These are phyloP conservation scores for Cercospora berteroae DNA, from an alignment of 2,329 filamentous ascomycete genomes.

Conservation along the genomic window DNA sequence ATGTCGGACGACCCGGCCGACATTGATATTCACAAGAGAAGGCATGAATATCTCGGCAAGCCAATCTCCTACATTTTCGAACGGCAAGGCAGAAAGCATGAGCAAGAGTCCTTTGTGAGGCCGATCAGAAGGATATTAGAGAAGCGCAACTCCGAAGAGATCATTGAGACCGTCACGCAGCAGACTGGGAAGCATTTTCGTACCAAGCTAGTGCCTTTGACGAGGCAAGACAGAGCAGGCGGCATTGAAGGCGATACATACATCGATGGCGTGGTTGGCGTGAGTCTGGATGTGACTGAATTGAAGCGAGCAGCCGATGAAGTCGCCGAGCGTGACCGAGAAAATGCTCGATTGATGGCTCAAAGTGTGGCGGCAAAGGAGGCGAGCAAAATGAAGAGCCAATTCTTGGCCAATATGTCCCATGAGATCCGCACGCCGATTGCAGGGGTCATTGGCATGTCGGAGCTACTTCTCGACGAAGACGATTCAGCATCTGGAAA, in stretches of 20 bases:
- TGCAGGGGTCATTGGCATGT: slow-evolving; percentile 77
- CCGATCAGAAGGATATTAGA: slow-evolving; percentile 64
- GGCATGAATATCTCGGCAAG: slow-evolving; percentile 50
- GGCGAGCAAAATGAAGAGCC: slow-evolving; percentile 74
- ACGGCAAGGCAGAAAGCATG: slow-evolving; percentile 31
- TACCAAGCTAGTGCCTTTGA: slow-evolving; percentile 67
- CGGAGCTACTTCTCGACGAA: slow-evolving; percentile 69
- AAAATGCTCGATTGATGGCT: slow-evolving; percentile 68
- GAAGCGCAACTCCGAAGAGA: slow-evolving; percentile 59
- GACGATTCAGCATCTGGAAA: slow-evolving; percentile 35
- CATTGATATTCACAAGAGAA: slow-evolving; percentile 11
- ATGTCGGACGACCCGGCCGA: slow-evolving; percentile 30
- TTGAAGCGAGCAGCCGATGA: slow-evolving; percentile 64
- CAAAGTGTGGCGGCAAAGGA: slow-evolving; percentile 78
- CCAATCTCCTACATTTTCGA: slow-evolving; percentile 64
- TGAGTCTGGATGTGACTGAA: slow-evolving; percentile 78
- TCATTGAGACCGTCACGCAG: slow-evolving; percentile 61
- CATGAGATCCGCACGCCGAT: slow-evolving; percentile 57
- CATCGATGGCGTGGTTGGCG: slow-evolving; percentile 71
- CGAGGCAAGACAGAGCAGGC: slow-evolving; percentile 54
- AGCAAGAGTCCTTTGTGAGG: slow-evolving; percentile 47
- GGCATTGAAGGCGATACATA: slow-evolving; percentile 53
- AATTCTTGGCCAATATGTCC: slow-evolving; percentile 67
- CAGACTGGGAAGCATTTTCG: slow-evolving; percentile 65
- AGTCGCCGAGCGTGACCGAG: slow-evolving; percentile 59